Conservation (phyloP, 805 yeast genomes). For the Candida sakaeoensis region DNA sequence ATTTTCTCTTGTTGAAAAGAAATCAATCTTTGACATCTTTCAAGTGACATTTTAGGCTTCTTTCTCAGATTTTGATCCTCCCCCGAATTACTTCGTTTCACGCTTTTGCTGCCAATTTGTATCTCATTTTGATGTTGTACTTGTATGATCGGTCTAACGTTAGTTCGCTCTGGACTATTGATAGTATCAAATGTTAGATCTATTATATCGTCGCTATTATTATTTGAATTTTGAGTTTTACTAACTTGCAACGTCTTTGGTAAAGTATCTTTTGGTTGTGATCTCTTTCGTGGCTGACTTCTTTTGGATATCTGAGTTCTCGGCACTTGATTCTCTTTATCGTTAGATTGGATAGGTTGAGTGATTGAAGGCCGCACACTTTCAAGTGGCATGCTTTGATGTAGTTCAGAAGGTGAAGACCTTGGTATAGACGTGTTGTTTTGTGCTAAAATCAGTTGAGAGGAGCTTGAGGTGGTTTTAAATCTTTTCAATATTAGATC, state of each 20-base stretch:
- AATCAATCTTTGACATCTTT: conserved; percentile 5
- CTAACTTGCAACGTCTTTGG: not conserved
- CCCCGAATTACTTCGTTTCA: not conserved
- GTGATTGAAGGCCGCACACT: not conserved
- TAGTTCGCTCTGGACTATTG: not conserved
- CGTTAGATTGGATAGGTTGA: not conserved
- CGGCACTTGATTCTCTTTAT: not conserved
- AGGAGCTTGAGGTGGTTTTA: not conserved
- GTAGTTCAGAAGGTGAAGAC: not conserved
- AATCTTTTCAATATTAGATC: conserved; percentile 3
- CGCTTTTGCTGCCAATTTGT: not conserved
- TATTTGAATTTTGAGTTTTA: not conserved
- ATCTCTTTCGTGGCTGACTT: not conserved
- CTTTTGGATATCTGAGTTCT: not conserved
- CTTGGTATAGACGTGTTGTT: not conserved
- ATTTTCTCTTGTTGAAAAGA: conserved; percentile 21
- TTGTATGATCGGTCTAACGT: not conserved
- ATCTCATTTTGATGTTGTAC: not conserved
- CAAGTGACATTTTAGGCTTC: not conserved
- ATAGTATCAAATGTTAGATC: conserved; percentile 2
- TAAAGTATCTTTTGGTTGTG: not conserved
- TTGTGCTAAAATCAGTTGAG: too few species aligned
- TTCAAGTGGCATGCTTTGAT: not conserved
- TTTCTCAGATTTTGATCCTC: not conserved
- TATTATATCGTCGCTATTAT: not conserved